These are phyloP conservation scores for Fusarium concolor DNA, from an alignment of 2,329 filamentous ascomycete species.

Conservation along the genomic window DNA sequence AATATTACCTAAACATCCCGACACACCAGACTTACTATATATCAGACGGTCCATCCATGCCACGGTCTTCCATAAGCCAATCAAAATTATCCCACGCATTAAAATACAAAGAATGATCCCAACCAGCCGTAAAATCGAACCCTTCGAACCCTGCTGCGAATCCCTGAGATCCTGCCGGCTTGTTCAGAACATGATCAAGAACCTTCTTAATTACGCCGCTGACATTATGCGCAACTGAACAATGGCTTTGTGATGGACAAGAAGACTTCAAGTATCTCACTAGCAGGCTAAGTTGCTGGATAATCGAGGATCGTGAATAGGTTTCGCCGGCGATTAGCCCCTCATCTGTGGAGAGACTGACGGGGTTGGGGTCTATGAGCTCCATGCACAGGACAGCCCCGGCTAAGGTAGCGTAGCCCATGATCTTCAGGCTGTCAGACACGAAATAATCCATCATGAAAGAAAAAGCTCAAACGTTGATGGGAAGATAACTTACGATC, in stretches of 20 bases:
- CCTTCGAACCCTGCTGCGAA: fast-evolving
- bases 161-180: fast-evolving
- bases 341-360: fast-evolving
- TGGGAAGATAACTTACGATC: background rate
- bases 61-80: background rate
- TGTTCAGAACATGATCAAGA: background rate
- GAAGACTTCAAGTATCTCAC: background rate
- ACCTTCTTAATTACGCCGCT: background rate
- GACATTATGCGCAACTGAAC: background rate
- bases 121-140: background rate
- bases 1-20: too few relatives aligned
- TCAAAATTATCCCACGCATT: background rate
- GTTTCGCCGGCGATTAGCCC: background rate
- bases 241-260: background rate
- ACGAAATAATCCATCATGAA: too few relatives aligned
- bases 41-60: background rate
- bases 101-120: background rate
- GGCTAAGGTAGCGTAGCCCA: background rate
- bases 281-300: background rate
- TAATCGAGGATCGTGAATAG: background rate
- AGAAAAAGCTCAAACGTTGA: too few relatives aligned
- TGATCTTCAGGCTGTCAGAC: background rate
- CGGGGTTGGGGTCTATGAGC: background rate
- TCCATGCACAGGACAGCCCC: background rate
- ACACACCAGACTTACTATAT: too few relatives aligned